phyloP scores from a whole-genome alignment of 129 eudicot genomes.

The Arctium lappa region DNA sequence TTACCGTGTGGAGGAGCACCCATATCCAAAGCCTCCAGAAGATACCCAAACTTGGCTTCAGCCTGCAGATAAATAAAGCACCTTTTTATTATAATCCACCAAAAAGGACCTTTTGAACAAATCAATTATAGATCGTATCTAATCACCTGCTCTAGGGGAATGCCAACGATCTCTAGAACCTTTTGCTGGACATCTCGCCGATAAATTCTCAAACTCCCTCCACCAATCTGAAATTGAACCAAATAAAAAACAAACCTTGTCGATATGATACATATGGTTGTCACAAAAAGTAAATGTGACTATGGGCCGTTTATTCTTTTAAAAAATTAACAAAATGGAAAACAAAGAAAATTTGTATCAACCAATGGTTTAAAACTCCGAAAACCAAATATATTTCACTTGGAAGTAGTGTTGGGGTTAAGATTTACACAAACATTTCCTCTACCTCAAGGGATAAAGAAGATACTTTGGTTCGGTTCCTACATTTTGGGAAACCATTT shows the following conservation, averaged over 20 bases:
- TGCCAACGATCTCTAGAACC: slow-evolving; percentile 89
- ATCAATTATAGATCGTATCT: background rate
- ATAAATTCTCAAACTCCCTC: slow-evolving; percentile 96
- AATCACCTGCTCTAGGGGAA: slow-evolving; percentile 75
- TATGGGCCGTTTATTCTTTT: no score
- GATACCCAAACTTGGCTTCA: slow-evolving; percentile 95
- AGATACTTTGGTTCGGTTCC: no score
- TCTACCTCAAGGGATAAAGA: no score
- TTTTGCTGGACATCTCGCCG: slow-evolving; percentile 87
- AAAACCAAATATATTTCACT: no score
- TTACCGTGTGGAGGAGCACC: slow-evolving; percentile 99
- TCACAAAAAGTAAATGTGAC: background rate
- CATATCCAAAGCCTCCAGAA: slow-evolving; percentile 93
- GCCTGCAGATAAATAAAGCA: slow-evolving; percentile 52
- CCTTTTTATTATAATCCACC: background rate
- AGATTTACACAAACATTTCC: no score
- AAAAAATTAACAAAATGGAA: no score
- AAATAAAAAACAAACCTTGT: background rate
- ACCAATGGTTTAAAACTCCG: no score
- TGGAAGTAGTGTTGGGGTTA: no score
- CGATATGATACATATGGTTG: background rate
- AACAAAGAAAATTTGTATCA: no score
- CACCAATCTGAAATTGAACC: slow-evolving; percentile 65
- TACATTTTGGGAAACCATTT: no score
- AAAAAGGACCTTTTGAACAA: background rate